Evolutionary conservation across 805 yeast species (phyloP), one percentile per base, ranked within the genome.

Genomic region (Starmera amethionina): DNA sequence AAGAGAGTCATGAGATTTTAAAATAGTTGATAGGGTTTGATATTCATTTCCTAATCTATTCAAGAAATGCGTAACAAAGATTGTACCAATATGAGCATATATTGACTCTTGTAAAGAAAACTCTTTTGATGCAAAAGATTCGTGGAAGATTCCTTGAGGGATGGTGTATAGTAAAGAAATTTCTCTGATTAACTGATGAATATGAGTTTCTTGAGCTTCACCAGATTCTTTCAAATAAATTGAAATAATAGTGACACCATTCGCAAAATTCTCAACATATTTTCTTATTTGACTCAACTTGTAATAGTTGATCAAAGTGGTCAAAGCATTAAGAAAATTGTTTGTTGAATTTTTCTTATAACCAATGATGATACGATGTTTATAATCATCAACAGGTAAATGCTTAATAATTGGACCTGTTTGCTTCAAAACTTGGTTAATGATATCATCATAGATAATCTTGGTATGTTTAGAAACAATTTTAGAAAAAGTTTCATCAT

Each of bases 331-430:
- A 62, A 81, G 86, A 67, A 82, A 90, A 49, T 87, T 81, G 36
- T 93, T 82, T 11, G 97, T 81, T 22, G 95, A 70, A 46, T 79
- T 78, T 59, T 83, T 88, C 52, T 80, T 82, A 67, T 75, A 90
- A 36, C 95, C 97, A 54, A 93, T 82, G 37, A 93, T 77, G 44
- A 90, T 77, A 56, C 97, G 73, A 56, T 83, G 82, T 63, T 90
- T 97, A 9, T 81, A 70, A 48, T 82, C 81, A 50, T 84, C 87
- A 41, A 85, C 70, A 43, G 90, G 81, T 52, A 79, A 81, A 56
- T 87, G 85, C 63, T 82, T 89, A 54, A 93, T 87, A 25, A 88
- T 94, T 15, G 97, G 97, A 42, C 97, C 97, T 39, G 87, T 80
- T 46, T 90, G 77, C 44, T 67, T 65, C 41, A 73, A 68, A n/a